These are phyloP conservation scores for Tylopilus felleus DNA, from an alignment of 768 basidiomycete genomes.

Conservation along the genomic window DNA sequence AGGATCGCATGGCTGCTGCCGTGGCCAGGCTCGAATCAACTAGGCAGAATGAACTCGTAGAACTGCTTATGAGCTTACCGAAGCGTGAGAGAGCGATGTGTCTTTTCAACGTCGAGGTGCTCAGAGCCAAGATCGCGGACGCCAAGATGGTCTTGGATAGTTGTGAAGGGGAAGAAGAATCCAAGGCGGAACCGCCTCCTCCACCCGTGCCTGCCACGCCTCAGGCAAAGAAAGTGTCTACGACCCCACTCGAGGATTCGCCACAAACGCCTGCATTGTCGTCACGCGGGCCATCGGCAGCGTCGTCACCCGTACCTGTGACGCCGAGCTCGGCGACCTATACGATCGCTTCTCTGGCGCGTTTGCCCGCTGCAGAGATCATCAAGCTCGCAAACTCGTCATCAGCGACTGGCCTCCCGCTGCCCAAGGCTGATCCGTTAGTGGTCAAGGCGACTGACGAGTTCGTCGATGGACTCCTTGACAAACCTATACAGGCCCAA, in stretches of 20 bases:
- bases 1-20: slow-evolving; percentile 68
- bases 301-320: slow-evolving; percentile 64
- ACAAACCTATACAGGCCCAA: slow-evolving; percentile 54
- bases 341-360: slow-evolving; percentile 69
- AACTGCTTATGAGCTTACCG: slow-evolving; percentile 79
- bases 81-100: slow-evolving; percentile 91
- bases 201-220: slow-evolving; percentile 54
- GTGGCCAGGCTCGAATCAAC: slow-evolving; percentile 60
- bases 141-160: slow-evolving; percentile 80
- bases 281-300: slow-evolving; percentile 68
- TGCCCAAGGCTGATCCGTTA: slow-evolving; percentile 68
- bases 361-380: slow-evolving; percentile 73
- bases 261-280: slow-evolving; percentile 78
- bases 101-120: slow-evolving; percentile 80
- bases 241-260: slow-evolving; percentile 41
- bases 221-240: slow-evolving; percentile 52
- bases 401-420: slow-evolving; percentile 45
- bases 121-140: slow-evolving; percentile 73
- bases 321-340: slow-evolving; percentile 51
- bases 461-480: slow-evolving; percentile 62
- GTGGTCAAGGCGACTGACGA: slow-evolving; percentile 68
- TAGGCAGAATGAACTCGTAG: slow-evolving; percentile 63
- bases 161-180: slow-evolving; percentile 54
- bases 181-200: slow-evolving; percentile 23
- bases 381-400: slow-evolving; percentile 58